phyloP scores from a whole-genome alignment of 2,329 filamentous ascomycete species.

The Sporothrix euskadiensis region DNA sequence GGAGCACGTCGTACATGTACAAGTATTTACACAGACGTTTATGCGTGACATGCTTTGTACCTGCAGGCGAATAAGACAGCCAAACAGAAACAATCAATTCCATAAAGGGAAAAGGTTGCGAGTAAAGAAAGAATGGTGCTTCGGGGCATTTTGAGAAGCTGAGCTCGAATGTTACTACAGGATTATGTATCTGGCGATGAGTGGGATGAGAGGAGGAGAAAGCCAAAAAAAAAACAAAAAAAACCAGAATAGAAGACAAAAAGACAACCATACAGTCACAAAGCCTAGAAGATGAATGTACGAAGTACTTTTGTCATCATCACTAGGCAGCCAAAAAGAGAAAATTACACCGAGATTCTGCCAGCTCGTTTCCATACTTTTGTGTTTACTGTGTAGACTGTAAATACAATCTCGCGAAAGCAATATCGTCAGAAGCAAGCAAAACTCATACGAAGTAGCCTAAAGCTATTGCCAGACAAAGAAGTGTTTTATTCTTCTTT shows the following conservation, averaged over 20 bases:
- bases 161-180: not conserved
- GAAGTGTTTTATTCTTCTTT: not conserved
- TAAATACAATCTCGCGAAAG: not conserved
- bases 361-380: conserved; percentile 7
- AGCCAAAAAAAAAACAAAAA: not conserved
- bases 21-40: not conserved
- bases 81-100: not conserved
- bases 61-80: not conserved
- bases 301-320: not conserved
- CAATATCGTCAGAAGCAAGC: not conserved
- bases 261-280: not conserved
- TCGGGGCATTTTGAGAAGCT: not conserved
- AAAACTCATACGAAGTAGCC: not conserved
- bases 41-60: not conserved
- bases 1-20: not conserved
- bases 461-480: not conserved
- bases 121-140: not conserved
- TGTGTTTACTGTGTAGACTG: not conserved
- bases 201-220: not conserved
- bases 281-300: not conserved
- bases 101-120: not conserved
- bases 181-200: not conserved
- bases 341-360: conserved; percentile 12
- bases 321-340: not conserved
- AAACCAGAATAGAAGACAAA: not conserved